Evolutionary conservation across 345 rosid genomes (phyloP).

Genomic region (Eucalyptus tenuipes): DNA sequence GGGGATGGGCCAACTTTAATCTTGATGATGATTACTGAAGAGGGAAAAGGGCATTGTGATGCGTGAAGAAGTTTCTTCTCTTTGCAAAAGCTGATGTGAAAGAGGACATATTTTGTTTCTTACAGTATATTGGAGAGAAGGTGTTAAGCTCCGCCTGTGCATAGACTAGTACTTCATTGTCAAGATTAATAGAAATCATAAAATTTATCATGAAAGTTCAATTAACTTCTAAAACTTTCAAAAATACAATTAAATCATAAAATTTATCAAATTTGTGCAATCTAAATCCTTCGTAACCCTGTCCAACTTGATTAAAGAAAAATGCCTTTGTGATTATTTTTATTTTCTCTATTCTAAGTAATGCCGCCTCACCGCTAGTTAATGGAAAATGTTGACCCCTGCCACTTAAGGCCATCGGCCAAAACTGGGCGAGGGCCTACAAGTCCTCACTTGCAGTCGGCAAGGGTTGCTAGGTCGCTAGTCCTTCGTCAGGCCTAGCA

Average conservation of each 20-base stretch:
- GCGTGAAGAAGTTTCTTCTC: background rate
- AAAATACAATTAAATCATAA: too few species aligned
- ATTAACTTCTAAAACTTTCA: accelerated
- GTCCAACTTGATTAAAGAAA: too few species aligned
- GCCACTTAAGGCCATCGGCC: accelerated
- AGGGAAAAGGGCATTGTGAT: background rate
- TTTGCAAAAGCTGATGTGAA: background rate
- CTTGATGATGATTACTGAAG: background rate
- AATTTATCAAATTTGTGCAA: accelerated
- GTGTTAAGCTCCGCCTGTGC: background rate
- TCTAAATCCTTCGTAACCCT: accelerated
- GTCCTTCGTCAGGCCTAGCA: background rate
- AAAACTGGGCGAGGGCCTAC: accelerated
- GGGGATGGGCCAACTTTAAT: background rate
- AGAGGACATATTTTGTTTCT: background rate
- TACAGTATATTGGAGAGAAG: background rate
- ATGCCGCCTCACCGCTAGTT: accelerated
- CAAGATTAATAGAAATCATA: accelerated
- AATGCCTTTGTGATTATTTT: accelerated
- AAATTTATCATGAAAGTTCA: too few species aligned
- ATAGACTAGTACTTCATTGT: background rate
- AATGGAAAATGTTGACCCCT: accelerated
- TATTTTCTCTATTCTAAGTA: background rate
- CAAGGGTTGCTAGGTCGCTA: accelerated
- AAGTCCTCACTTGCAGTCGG: accelerated